Percentiles rank a stretch among this genome's conserved stretches.
phyloP scores from a whole-genome alignment of 1,284 basidiomycete species.

The Ganoderma lingzhi region DNA sequence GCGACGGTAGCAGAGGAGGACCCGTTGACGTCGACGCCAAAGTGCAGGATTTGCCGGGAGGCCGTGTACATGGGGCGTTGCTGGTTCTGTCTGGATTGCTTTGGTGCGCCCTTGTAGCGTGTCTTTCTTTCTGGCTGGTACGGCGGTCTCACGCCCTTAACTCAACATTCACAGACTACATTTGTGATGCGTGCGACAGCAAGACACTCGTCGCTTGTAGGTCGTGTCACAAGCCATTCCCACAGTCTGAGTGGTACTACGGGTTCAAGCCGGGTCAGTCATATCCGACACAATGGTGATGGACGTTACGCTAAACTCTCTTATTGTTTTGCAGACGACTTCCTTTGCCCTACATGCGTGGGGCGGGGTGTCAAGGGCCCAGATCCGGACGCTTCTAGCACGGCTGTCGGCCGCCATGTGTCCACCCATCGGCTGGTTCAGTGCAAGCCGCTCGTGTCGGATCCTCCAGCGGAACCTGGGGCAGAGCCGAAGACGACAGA shows the following conservation, averaged over 20 bases:
- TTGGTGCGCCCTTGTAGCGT: constrained; percentile 1
- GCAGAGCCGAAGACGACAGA: constrained; percentile 3
- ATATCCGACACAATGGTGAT: too few relatives aligned
- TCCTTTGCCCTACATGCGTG: constrained; percentile 14
- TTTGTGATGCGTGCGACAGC: constrained; percentile 15
- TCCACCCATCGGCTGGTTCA: constrained; percentile 15
- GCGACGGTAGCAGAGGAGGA: background rate
- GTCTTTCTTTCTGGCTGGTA: too few relatives aligned
- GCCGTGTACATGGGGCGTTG: constrained; percentile 13
- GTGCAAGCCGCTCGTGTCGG: constrained; percentile 7
- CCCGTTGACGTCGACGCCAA: too few relatives aligned
- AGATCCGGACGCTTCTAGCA: background rate
- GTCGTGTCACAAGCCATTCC: constrained; percentile 11
- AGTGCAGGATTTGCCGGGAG: constrained; percentile 12
- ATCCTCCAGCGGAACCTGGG: background rate
- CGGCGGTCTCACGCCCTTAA: background rate
- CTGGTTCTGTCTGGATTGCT: constrained; percentile 19
- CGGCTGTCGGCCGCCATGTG: background rate
- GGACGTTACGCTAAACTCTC: too few relatives aligned
- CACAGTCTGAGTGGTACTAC: constrained; percentile 18
- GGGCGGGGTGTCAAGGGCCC: constrained; percentile 10
- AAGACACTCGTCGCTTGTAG: constrained; percentile 10
- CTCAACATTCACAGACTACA: background rate
- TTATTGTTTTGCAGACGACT: constrained; percentile 19
- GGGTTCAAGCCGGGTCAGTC: constrained; percentile 1